A percentile compares a stretch with the other conserved stretches of the same genome.
phyloP scores from a whole-genome alignment of 2,329 filamentous ascomycete species.

The Colletotrichum simmondsii region DNA sequence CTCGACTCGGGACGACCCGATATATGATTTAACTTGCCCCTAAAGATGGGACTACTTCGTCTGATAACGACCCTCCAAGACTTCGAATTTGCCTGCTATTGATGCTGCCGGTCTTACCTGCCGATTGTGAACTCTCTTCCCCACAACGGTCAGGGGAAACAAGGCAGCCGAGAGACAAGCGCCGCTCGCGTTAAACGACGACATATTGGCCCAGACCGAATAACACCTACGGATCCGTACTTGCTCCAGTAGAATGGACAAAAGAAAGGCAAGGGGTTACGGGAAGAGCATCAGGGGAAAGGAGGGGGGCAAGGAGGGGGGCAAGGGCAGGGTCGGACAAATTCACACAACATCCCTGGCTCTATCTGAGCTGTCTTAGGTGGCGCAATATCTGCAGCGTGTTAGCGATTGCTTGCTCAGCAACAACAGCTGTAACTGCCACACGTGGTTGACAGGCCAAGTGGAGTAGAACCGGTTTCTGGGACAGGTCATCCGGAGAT shows the following conservation, averaged over 20 bases:
- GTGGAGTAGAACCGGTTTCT: neutral
- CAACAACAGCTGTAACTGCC: conserved; percentile 1
- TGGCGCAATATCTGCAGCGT: conserved; percentile 2
- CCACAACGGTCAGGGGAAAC: conserved; percentile 16
- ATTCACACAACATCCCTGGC: neutral
- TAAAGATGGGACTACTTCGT: neutral
- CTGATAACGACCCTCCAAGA: neutral
- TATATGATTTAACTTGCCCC: neutral
- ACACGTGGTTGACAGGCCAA: conserved; percentile 8
- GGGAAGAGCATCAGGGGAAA: neutral
- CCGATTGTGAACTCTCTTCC: conserved; percentile 12
- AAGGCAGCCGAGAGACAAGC: conserved; percentile 2
- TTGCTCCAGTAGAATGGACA: neutral
- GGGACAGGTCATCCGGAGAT: conserved; percentile 13
- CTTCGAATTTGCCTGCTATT: neutral
- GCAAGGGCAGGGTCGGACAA: neutral
- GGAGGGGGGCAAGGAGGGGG: too few relatives aligned
- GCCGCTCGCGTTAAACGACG: neutral
- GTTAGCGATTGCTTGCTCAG: conserved; percentile 26
- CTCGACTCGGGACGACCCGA: conserved; percentile 18
- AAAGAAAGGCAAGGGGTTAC: neutral
- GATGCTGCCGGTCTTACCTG: conserved; percentile 6
- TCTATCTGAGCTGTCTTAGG: neutral
- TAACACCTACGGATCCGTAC: neutral
- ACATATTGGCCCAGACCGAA: conserved; percentile 7